Evolutionary conservation across 2,329 filamentous ascomycete species (phyloP).

Genomic region (Anthostomella pinea): DNA sequence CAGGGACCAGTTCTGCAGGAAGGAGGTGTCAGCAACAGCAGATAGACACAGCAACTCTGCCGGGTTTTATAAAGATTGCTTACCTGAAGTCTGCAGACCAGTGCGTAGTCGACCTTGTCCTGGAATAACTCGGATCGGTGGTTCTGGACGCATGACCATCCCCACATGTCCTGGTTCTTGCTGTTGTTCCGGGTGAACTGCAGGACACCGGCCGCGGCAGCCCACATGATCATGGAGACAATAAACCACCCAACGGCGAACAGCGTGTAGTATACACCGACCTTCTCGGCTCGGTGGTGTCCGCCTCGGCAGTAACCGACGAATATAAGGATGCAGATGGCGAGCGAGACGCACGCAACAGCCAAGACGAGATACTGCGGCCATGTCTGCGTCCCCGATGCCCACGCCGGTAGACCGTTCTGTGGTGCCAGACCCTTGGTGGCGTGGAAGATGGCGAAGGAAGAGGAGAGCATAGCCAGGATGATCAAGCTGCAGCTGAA

Average conservation of each 20-base stretch:
- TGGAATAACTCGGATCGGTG: constrained; percentile 73
- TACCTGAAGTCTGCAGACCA: constrained; percentile 86
- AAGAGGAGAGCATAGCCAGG: constrained; percentile 82
- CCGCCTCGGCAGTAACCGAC: constrained; percentile 85
- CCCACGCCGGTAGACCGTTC: constrained; percentile 84
- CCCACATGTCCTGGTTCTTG: constrained; percentile 88
- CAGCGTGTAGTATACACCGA: constrained; percentile 90
- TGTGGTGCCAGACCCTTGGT: constrained; percentile 72
- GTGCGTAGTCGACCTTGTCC: constrained; percentile 79
- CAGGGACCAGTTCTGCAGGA: constrained; percentile 78
- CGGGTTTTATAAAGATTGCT: constrained; percentile 28
- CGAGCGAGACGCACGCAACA: constrained; percentile 77
- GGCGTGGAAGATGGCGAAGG: constrained; percentile 88
- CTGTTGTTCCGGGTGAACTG: constrained; percentile 73
- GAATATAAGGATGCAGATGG: constrained; percentile 77
- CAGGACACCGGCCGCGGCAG: constrained; percentile 77
- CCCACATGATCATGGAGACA: constrained; percentile 90
- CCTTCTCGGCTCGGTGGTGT: constrained; percentile 85
- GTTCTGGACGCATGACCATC: constrained; percentile 95
- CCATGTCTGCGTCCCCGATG: constrained; percentile 75
- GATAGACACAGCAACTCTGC: constrained; percentile 11
- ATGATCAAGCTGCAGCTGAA: constrained; percentile 97
- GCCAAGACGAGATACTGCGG: constrained; percentile 80
- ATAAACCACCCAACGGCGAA: constrained; percentile 94
- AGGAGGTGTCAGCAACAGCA: constrained; percentile 23